Conservation (phyloP, 768 basidiomycete genomes). For the Leucocoprinus leucothites region DNA sequence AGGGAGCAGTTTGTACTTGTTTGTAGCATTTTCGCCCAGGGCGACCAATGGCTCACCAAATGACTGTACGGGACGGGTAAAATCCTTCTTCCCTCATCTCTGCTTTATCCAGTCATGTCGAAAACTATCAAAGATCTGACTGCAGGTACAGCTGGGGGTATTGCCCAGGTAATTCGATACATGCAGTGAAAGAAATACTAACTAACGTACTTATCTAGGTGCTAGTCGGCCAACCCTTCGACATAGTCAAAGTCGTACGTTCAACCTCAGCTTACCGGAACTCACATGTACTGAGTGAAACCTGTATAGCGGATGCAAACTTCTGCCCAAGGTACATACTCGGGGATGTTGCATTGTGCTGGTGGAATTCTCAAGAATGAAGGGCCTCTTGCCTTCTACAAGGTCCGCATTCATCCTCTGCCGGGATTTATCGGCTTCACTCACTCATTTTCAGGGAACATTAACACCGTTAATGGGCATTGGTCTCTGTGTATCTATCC, state of each 20-base stretch:
- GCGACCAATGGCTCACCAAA: conserved; percentile 1
- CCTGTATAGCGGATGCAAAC: conserved; percentile 86
- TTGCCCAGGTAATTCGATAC: conserved; percentile 62
- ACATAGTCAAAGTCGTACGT: conserved; percentile 95
- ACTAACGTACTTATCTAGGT: conserved; percentile 44
- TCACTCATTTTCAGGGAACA: conserved; percentile 81
- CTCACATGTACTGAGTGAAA: neutral
- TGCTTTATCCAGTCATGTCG: conserved; percentile 31
- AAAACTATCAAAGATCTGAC: conserved; percentile 84
- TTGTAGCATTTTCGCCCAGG: conserved; percentile 3
- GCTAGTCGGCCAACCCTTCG: conserved; percentile 91
- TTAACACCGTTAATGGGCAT: conserved; percentile 89
- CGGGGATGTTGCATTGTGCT: conserved; percentile 85
- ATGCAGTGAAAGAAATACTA: conserved; percentile 13
- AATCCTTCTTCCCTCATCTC: conserved; percentile 5
- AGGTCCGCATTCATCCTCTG: conserved; percentile 43
- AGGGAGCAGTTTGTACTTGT: conserved; percentile 4
- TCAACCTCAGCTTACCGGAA: neutral
- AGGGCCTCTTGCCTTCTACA: conserved; percentile 93
- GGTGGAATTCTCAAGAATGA: conserved; percentile 88
- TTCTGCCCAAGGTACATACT: conserved; percentile 83
- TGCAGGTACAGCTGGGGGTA: conserved; percentile 89
- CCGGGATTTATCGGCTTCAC: neutral
- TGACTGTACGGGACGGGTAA: neutral
- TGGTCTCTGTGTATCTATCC: conserved; percentile 93